phyloP scores from a whole-genome alignment of 148 eudicot genomes.

The Linanthus parryae region DNA sequence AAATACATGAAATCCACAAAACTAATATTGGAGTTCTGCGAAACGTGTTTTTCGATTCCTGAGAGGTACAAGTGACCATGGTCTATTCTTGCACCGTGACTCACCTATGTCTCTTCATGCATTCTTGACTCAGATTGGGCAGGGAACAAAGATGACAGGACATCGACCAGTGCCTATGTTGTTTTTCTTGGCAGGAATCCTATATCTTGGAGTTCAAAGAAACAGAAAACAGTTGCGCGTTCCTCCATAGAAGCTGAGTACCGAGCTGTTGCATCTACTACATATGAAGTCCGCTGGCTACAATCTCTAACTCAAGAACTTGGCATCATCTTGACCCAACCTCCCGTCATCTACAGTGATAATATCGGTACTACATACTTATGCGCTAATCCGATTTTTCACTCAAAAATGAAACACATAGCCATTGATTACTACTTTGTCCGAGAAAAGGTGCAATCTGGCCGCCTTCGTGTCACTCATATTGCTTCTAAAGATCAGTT shows the following conservation, averaged over 20 bases:
- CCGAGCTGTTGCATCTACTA: neutral
- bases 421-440: neutral
- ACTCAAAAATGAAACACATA: neutral
- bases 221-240: neutral
- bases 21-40: neutral
- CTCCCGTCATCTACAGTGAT: neutral
- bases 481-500: neutral
- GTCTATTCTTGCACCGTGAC: neutral
- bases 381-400: constrained; percentile 1
- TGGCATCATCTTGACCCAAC: neutral
- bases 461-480: neutral
- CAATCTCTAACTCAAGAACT: neutral
- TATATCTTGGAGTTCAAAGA: neutral
- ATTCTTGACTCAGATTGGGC: neutral
- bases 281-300: neutral
- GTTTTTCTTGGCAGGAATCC: neutral
- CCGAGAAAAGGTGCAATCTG: neutral
- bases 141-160: neutral
- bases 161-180: neutral
- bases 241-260: neutral
- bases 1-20: neutral
- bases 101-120: neutral
- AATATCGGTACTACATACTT: neutral
- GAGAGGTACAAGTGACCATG: neutral
- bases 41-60: neutral